Evolutionary conservation across 176 grass and related monocot genomes (phyloP).

Genomic region (Lolium multiflorum): DNA sequence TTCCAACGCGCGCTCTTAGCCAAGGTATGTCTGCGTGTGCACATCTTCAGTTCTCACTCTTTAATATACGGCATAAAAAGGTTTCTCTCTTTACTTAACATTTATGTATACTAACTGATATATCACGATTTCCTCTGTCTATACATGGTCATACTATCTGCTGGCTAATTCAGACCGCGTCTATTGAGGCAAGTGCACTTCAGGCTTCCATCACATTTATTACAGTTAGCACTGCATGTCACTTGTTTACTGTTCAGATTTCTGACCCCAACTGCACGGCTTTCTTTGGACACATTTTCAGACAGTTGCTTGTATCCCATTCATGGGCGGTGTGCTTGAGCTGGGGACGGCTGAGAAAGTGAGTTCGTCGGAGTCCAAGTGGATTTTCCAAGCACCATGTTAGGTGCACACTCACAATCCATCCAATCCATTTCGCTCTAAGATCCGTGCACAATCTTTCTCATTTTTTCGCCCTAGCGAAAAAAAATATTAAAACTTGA

Average conservation of each 20-base stretch:
- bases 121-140: background rate
- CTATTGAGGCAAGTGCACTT: conserved; percentile 40
- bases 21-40: conserved; percentile 48
- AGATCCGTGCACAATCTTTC: no score
- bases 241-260: background rate
- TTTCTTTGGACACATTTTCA: conserved; percentile 24
- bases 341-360: conserved; percentile 79
- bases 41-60: background rate
- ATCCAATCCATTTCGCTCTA: no score
- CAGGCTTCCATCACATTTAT: background rate
- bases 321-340: conserved; percentile 83
- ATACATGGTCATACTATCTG: background rate
- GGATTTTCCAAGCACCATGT: no score
- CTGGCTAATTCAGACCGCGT: conserved; percentile 47
- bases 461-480: no score
- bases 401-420: no score
- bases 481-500: no score
- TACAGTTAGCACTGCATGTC: background rate
- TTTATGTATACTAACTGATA: background rate
- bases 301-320: conserved; percentile 73
- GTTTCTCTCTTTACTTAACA: background rate
- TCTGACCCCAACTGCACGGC: background rate
- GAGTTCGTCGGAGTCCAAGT: conserved; percentile 1
- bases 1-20: conserved; percentile 78
- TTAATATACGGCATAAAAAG: background rate